phyloP scores from a whole-genome alignment of 805 yeast genomes.

The Zygotorulaspora sp. region DNA sequence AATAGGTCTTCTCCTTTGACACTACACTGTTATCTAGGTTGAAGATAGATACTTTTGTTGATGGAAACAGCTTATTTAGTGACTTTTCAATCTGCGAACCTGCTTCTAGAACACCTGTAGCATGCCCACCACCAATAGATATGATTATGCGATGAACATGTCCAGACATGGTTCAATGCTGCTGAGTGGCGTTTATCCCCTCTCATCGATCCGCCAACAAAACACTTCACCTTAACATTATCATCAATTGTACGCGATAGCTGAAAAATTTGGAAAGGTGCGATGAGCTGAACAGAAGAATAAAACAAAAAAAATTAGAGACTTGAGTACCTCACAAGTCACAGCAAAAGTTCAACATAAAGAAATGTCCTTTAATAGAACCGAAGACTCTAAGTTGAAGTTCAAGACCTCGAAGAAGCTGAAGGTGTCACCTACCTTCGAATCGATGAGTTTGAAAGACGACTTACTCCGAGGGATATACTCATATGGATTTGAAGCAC shows the following conservation, averaged over 20 bases:
- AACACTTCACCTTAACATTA: no score
- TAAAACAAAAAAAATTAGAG: not conserved
- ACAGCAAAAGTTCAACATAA: not conserved
- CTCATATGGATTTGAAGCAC: conserved; percentile 89
- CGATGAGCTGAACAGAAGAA: conserved; percentile 3
- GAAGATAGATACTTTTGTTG: conserved; percentile 33
- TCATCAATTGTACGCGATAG: not conserved
- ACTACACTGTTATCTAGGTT: conserved; percentile 38
- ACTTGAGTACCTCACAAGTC: no score
- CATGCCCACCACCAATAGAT: conserved; percentile 34
- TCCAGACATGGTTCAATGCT: conserved; percentile 11
- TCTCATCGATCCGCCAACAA: no score
- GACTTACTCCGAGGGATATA: conserved; percentile 59
- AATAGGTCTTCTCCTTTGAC: conserved; percentile 18
- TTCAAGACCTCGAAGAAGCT: conserved; percentile 58
- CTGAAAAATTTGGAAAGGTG: conserved; percentile 7
- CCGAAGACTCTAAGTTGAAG: conserved; percentile 53
- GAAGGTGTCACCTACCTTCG: conserved; percentile 55
- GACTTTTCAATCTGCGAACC: conserved; percentile 38
- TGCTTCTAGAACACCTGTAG: conserved; percentile 32
- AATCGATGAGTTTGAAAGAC: conserved; percentile 69
- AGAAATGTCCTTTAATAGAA: conserved; percentile 56
- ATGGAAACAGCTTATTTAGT: conserved; percentile 21
- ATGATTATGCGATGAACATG: conserved; percentile 16
- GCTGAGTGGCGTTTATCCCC: no score